Evolutionary conservation across 1,284 basidiomycete species (phyloP), one percentile per base, ranked within the genome.

Genomic region (Cutaneotrichosporon arboriforme): DNA sequence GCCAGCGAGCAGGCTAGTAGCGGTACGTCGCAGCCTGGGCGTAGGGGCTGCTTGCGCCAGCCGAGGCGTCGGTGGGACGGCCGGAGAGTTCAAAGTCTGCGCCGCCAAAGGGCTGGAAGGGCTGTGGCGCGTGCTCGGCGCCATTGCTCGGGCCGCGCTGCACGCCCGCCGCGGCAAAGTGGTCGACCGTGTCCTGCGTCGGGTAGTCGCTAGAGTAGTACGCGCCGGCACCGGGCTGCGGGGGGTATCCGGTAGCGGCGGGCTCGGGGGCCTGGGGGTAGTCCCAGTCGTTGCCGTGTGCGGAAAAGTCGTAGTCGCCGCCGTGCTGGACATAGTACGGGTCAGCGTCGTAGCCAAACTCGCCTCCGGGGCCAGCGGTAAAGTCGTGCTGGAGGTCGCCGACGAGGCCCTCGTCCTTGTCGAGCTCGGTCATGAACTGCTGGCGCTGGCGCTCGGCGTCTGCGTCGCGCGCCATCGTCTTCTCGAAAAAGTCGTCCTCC

Each of bases 381-480:
- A 90, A 90, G 75, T 90, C 88, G 71, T 90, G 88, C 35, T 65
- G 62, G 40, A 70, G 69, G 14, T 72, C 58, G 51, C 70, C 71
- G 18, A 65, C 59, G 4, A 67, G 64, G 54, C 57, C 52, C 3
- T 58, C 60, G 42, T 66, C 60, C 33, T 54, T 44, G 55, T 71
- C 70, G 42, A 70, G 66, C 50, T 72, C 67, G 18, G 65, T 60
- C 33, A 68, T 64, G 42, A 72, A 61, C 48, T 66, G 59, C 47
- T 67, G 68, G 20, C 71, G 63, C 52, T 73, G 71, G n/a, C 63
- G 58, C 43, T 65, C 66, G 17, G 68, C 67, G 10, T 63, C 66
- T 2, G 63, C 58, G 14, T 70, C 71, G 55, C n/a, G 62, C 59
- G 18, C 69, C 60, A 37, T 70, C 62, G n/a, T 67, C 57, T 73